Percentiles rank a stretch among this genome's conserved stretches.
These are phyloP conservation scores for Diplodia intermedia DNA, from an alignment of 2,329 filamentous ascomycete genomes.

Conservation along the genomic window DNA sequence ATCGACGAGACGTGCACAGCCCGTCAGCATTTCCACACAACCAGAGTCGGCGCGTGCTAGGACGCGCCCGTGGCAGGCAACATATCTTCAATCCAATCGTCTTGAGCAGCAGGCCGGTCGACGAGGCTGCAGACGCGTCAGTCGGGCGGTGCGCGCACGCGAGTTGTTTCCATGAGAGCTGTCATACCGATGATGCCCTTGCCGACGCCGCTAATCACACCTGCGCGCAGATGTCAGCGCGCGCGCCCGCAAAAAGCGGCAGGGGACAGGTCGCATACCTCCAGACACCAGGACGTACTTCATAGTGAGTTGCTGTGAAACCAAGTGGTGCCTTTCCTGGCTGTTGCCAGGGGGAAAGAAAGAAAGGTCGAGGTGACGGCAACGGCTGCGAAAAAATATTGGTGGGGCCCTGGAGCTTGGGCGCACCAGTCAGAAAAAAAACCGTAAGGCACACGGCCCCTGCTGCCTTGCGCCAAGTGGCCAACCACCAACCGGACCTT, in stretches of 20 bases:
- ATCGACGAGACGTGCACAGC: constrained; percentile 65
- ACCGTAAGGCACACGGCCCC: constrained; percentile 4
- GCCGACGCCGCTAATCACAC: constrained; percentile 66
- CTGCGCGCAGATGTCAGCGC: constrained; percentile 40
- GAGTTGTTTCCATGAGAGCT: constrained; percentile 31
- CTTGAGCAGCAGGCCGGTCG: constrained; percentile 78
- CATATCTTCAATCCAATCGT: constrained; percentile 79
- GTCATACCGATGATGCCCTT: constrained; percentile 71
- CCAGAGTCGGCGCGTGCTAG: constrained; percentile 11
- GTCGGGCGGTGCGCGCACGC: constrained; percentile 35
- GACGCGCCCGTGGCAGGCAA: constrained; percentile 39
- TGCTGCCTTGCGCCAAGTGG: not conserved
- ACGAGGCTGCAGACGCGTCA: constrained; percentile 63
- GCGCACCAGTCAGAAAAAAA: constrained; percentile 19
- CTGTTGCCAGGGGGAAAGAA: constrained; percentile 52
- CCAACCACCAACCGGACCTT: constrained; percentile 9
- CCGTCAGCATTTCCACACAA: constrained; percentile 26
- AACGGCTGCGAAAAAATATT: constrained; percentile 43
- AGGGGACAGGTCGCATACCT: constrained; percentile 59
- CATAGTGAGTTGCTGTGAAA: constrained; percentile 60
- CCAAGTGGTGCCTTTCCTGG: constrained; percentile 50
- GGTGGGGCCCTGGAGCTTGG: constrained; percentile 26
- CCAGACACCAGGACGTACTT: constrained; percentile 83
- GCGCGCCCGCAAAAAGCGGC: constrained; percentile 31
- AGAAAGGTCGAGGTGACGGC: constrained; percentile 41